Evolutionary conservation across 768 basidiomycete species (phyloP).

Genomic region (Termitomyces sp.): DNA sequence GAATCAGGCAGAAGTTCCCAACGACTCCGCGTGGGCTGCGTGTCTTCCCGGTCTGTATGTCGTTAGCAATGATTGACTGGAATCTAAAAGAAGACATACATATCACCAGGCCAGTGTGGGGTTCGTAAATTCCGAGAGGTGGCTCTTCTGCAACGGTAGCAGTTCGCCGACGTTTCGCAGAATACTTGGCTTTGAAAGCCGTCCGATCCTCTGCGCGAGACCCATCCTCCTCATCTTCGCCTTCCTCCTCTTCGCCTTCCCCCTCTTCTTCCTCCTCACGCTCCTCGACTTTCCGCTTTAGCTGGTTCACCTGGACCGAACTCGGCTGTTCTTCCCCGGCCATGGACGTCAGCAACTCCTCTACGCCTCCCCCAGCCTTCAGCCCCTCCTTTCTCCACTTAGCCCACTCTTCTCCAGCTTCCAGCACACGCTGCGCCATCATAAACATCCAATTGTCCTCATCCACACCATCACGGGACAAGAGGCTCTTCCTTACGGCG

Average conservation of each 20-base stretch:
- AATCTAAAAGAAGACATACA: constrained; percentile 41
- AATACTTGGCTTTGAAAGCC: not conserved
- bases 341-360: constrained; percentile 19
- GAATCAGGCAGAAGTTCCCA: constrained; percentile 55
- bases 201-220: not conserved
- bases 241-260: constrained; percentile 18
- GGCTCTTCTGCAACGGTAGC: constrained; percentile 20
- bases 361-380: constrained; percentile 41
- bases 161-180: constrained; percentile 24
- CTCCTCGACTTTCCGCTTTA: constrained; percentile 25
- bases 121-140: constrained; percentile 75
- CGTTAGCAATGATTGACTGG: not conserved
- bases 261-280: constrained; percentile 23
- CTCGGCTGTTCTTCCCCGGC: constrained; percentile 21
- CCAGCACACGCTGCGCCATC: constrained; percentile 60
- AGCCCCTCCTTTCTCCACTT: constrained; percentile 51
- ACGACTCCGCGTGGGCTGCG: constrained; percentile 63
- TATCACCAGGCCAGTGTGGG: constrained; percentile 70
- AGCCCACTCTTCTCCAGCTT: constrained; percentile 61
- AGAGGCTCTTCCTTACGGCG: constrained; percentile 73
- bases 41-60: constrained; percentile 64
- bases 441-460: constrained; percentile 93
- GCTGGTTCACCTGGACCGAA: constrained; percentile 5
- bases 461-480: constrained; percentile 75
- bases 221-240: not conserved